Percentiles rank a stretch among this genome's conserved stretches.
phyloP scores from a whole-genome alignment of 2,329 filamentous ascomycete genomes.

The Fusarium sp. region DNA sequence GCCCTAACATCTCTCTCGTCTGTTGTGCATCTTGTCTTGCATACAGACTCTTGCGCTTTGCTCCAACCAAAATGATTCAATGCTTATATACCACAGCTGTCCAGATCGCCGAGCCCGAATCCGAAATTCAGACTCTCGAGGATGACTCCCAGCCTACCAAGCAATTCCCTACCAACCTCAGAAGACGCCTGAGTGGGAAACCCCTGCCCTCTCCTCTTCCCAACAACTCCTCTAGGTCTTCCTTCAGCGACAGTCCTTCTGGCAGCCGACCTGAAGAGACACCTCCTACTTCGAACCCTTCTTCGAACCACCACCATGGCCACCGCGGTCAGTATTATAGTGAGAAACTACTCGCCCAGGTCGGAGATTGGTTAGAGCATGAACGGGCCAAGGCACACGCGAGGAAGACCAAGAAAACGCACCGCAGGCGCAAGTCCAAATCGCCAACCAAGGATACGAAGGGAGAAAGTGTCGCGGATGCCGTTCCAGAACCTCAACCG shows the following conservation, averaged over 20 bases:
- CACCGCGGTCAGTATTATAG: constrained; percentile 52
- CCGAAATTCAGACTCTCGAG: constrained; percentile 44
- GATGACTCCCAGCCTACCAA: constrained; percentile 44
- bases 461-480: constrained; percentile 20
- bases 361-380: constrained; percentile 83
- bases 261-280: constrained; percentile 43
- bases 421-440: constrained; percentile 53
- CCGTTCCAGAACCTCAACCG: constrained; percentile 7
- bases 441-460: constrained; percentile 46
- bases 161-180: constrained; percentile 45
- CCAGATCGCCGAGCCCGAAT: constrained; percentile 63
- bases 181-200: constrained; percentile 48
- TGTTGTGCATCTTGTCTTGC: neutral
- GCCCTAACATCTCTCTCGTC: neutral
- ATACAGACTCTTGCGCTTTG: neutral
- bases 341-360: constrained; percentile 73
- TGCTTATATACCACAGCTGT: constrained; percentile 54
- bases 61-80: neutral
- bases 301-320: constrained; percentile 42
- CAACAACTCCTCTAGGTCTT: constrained; percentile 54
- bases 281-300: constrained; percentile 24
- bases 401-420: constrained; percentile 52
- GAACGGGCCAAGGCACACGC: constrained; percentile 72
- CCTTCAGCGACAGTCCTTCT: constrained; percentile 48
- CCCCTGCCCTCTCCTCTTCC: constrained; percentile 40